Percentiles rank a stretch among this genome's conserved stretches.
Evolutionary conservation across 352 stramenopile genomes (phyloP).

Genomic region (Globisporangium lucens): DNA sequence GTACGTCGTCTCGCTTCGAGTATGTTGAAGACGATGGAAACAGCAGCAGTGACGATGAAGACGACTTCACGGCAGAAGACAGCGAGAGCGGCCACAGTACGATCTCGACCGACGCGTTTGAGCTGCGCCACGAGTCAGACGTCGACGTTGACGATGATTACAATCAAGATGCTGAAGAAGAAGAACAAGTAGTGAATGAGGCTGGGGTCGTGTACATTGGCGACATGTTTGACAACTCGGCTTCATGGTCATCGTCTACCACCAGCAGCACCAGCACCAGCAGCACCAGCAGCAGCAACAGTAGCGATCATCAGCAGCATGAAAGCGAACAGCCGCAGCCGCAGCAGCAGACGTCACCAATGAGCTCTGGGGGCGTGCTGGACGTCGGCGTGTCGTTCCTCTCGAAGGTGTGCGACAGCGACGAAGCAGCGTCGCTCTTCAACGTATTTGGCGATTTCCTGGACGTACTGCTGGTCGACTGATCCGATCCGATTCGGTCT

Average conservation of each 20-base stretch:
- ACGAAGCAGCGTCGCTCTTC: slow-evolving; percentile 58
- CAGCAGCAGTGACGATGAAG: slow-evolving; percentile 15
- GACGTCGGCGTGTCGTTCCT: slow-evolving; percentile 54
- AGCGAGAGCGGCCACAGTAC: slow-evolving; percentile 18
- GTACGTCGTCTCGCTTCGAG: slow-evolving; percentile 26
- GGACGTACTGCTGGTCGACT: slow-evolving; percentile 46
- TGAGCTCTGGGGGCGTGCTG: slow-evolving; percentile 26
- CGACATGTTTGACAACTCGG: background rate
- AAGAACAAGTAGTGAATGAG: slow-evolving; percentile 15
- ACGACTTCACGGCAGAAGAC: background rate
- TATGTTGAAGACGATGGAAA: slow-evolving; percentile 24
- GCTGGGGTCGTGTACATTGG: slow-evolving; percentile 16
- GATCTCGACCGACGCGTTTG: slow-evolving; percentile 21
- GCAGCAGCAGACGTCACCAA: background rate
- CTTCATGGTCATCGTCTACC: background rate
- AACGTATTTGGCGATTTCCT: slow-evolving; percentile 73
- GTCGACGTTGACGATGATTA: slow-evolving; percentile 17
- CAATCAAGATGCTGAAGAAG: slow-evolving; percentile 21
- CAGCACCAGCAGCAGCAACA: background rate
- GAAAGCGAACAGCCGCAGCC: background rate
- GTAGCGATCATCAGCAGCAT: background rate
- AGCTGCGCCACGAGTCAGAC: slow-evolving; percentile 1
- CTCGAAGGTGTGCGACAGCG: slow-evolving; percentile 49
- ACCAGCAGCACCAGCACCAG: background rate
- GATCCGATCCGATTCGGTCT: slow-evolving; percentile 16